phyloP scores from a whole-genome alignment of 2,329 filamentous ascomycete species.

The Pseudogymnoascus sp. region DNA sequence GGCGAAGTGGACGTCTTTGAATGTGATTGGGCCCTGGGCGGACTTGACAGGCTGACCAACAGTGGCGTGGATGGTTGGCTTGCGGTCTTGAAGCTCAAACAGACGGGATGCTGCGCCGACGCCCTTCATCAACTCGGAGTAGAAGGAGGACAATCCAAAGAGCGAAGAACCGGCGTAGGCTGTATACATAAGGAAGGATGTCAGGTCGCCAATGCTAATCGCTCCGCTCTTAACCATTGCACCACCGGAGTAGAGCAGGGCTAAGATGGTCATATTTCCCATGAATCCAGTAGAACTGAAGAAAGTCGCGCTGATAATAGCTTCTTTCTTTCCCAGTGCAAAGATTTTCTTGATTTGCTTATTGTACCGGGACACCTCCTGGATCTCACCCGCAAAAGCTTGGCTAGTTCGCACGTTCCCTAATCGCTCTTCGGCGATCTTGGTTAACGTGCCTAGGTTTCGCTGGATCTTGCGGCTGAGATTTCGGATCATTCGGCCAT shows the following conservation, averaged over 20 bases:
- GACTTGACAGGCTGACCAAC: conserved; percentile 71
- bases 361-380: conserved; percentile 88
- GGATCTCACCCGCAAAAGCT: conserved; percentile 86
- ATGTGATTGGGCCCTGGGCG: conserved; percentile 81
- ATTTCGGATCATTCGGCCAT: conserved; percentile 80
- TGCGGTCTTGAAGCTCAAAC: conserved; percentile 89
- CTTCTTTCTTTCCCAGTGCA: conserved; percentile 75
- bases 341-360: conserved; percentile 89
- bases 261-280: conserved; percentile 93
- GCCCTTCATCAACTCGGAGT: conserved; percentile 98
- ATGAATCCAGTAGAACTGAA: conserved; percentile 81
- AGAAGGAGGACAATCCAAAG: conserved; percentile 91
- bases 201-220: conserved; percentile 85
- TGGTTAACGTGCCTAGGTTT: conserved; percentile 85
- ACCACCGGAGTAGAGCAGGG: conserved; percentile 82
- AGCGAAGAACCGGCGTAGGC: conserved; percentile 78
- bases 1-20: conserved; percentile 76
- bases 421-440: conserved; percentile 95
- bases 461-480: conserved; percentile 89
- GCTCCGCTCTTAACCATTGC: conserved; percentile 79
- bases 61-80: conserved; percentile 80
- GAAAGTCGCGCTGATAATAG: conserved; percentile 82
- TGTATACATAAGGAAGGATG: conserved; percentile 98
- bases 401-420: conserved; percentile 96
- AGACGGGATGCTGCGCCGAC: conserved; percentile 92